A percentile compares a stretch with the other conserved stretches of the same genome.
Conservation (phyloP, 2,329 filamentous ascomycete genomes). For the Aspergillus sp. region DNA sequence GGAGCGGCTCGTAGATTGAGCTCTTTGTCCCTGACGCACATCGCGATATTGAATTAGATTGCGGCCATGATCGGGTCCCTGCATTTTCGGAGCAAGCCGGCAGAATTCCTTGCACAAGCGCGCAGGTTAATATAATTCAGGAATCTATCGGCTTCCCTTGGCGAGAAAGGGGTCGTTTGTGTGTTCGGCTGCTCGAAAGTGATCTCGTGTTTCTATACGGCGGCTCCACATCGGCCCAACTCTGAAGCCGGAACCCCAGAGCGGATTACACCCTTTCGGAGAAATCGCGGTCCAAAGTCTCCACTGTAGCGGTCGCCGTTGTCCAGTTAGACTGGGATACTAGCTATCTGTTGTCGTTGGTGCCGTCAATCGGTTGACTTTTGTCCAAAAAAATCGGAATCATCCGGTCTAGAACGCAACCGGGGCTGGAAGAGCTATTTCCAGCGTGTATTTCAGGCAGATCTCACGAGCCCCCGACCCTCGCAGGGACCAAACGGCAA, state of each 20-base stretch:
- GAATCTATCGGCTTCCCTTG: background rate
- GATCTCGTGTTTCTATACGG: background rate
- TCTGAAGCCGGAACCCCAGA: background rate
- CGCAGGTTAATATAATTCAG: background rate
- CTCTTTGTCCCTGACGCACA: background rate
- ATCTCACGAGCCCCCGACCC: background rate
- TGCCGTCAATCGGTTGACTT: background rate
- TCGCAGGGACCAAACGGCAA: too few species aligned
- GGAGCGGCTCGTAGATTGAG: background rate
- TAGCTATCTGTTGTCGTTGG: background rate
- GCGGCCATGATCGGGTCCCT: background rate
- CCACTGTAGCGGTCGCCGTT: background rate
- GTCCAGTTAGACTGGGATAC: background rate
- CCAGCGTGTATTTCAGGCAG: too few species aligned
- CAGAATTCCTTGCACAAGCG: background rate
- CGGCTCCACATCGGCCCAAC: background rate
- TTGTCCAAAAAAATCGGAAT: background rate
- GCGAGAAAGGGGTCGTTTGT: background rate
- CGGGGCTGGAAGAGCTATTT: background rate
- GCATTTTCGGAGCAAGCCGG: background rate
- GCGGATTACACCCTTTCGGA: background rate
- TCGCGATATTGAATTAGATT: background rate
- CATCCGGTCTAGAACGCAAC: background rate
- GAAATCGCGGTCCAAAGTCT: background rate
- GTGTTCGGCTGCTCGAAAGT: background rate